These are phyloP conservation scores for Xylaria telfairii DNA, from an alignment of 495 filamentous ascomycete genomes.

Conservation along the genomic window DNA sequence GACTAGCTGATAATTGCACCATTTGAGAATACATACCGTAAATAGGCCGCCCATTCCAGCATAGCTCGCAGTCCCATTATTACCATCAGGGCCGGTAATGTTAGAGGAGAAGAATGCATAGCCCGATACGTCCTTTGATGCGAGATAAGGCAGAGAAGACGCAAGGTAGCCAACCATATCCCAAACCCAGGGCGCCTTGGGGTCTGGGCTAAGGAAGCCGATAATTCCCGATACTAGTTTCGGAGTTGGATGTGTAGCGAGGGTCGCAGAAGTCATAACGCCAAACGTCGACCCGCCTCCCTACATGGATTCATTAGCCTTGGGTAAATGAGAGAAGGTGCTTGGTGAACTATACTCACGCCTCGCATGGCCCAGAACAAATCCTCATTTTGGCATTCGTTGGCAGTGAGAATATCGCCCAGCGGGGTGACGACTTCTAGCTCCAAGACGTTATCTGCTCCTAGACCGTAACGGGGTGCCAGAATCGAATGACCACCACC, in stretches of 20 bases:
- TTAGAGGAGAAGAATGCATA: slow-evolving; percentile 48
- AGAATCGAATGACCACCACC: slow-evolving; percentile 67
- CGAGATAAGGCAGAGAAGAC: slow-evolving; percentile 45
- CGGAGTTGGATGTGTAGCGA: slow-evolving; percentile 46
- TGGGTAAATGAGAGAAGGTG: background rate
- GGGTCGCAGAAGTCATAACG: slow-evolving; percentile 63
- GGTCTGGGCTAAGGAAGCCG: slow-evolving; percentile 26
- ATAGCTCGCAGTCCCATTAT: slow-evolving; percentile 31
- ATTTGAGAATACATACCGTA: slow-evolving; percentile 12
- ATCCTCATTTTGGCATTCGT: slow-evolving; percentile 62
- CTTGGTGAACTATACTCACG: slow-evolving; percentile 39
- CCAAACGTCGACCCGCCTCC: slow-evolving; percentile 71
- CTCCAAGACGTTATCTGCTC: slow-evolving; percentile 66
- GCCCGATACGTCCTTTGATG: slow-evolving; percentile 45
- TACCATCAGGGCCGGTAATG: slow-evolving; percentile 30
- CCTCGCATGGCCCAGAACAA: slow-evolving; percentile 73
- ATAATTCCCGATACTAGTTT: slow-evolving; percentile 32
- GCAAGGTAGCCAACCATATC: slow-evolving; percentile 47
- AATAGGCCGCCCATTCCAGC: slow-evolving; percentile 40
- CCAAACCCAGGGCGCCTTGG: slow-evolving; percentile 27
- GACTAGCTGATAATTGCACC: background rate
- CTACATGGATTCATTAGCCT: slow-evolving; percentile 30
- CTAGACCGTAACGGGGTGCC: slow-evolving; percentile 62
- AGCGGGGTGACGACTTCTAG: slow-evolving; percentile 64
- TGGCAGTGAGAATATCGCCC: slow-evolving; percentile 60